These are phyloP conservation scores for Aspergillus calidoustus DNA, from an alignment of 2,329 filamentous ascomycete genomes.

Conservation along the genomic window DNA sequence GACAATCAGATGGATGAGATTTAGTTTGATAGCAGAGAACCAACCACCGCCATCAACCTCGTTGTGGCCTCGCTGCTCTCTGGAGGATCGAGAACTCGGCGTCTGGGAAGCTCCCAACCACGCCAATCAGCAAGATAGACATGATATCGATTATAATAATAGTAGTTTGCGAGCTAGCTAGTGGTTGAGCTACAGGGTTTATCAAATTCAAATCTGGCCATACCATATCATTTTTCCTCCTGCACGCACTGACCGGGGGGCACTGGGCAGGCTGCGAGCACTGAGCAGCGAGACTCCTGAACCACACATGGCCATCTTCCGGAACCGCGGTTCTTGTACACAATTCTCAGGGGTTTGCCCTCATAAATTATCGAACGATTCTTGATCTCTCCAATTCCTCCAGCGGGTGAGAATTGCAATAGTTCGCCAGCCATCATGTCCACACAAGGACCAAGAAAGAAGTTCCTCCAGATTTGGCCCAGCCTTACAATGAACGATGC, in stretches of 20 bases:
- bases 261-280: neutral
- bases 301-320: neutral
- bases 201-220: neutral
- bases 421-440: neutral
- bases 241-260: neutral
- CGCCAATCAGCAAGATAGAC: neutral
- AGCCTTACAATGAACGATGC: neutral
- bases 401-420: neutral
- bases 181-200: neutral
- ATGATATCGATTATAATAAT: neutral
- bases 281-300: neutral
- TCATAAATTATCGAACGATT: neutral
- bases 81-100: neutral
- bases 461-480: neutral
- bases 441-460: neutral
- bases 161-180: neutral
- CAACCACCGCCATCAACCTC: slow-evolving; percentile 7
- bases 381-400: neutral
- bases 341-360: neutral
- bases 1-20: slow-evolving; percentile 12
- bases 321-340: slow-evolving; percentile 11
- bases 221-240: neutral
- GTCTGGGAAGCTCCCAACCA: slow-evolving; percentile 5
- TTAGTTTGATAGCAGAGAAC: slow-evolving; percentile 16
- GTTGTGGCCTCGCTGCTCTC: neutral